Conservation (phyloP, 345 rosid genomes). For the Murraya paniculata region DNA sequence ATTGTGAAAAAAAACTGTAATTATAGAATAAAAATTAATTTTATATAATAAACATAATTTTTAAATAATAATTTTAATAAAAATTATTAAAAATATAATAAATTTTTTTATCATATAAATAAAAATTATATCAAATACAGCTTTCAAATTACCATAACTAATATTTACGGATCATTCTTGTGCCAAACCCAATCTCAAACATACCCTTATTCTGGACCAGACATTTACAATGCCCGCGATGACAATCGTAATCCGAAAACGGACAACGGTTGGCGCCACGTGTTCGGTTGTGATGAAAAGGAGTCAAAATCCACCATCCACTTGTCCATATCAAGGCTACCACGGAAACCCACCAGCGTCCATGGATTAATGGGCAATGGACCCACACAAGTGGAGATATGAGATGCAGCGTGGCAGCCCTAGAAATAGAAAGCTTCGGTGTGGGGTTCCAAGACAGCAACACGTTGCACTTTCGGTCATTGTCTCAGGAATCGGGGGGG, state of each 20-base stretch:
- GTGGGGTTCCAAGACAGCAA: neutral
- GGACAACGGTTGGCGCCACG: neutral
- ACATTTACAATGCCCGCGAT: neutral
- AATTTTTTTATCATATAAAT: no score
- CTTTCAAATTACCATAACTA: no score
- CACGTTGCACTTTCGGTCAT: conserved; percentile 1
- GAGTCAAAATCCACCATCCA: neutral
- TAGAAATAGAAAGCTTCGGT: neutral
- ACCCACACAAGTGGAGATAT: neutral
- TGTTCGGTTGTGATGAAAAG: conserved; percentile 2
- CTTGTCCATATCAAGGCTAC: neutral
- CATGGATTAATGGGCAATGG: neutral
- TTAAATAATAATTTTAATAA: no score
- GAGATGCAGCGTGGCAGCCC: conserved; percentile 17
- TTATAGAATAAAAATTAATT: no score
- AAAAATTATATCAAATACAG: no score
- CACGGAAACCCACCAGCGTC: neutral
- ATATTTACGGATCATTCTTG: no score
- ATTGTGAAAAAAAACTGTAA: no score
- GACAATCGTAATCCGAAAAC: neutral
- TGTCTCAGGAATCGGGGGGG: neutral
- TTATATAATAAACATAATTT: no score
- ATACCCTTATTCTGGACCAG: no score
- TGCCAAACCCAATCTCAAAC: no score
- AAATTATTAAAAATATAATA: no score